Percentiles rank a stretch among this genome's conserved stretches.
Conservation (phyloP, 305 asterid genomes). For the Fraxinus paxiana region DNA sequence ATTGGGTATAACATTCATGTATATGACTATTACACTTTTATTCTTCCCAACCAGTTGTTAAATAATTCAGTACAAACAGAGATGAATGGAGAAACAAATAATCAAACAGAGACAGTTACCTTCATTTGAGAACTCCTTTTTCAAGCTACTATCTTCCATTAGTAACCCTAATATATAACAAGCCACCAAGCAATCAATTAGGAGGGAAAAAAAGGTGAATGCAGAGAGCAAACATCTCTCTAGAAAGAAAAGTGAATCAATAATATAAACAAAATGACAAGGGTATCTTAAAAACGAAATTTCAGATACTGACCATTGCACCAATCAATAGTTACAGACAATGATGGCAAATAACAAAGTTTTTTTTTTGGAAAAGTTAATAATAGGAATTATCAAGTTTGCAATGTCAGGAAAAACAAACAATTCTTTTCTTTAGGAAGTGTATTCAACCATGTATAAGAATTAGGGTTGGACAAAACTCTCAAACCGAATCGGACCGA, state of each 20-base stretch:
- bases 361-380: background rate
- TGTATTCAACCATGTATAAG: background rate
- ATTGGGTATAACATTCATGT: background rate
- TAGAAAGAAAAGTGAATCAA: background rate
- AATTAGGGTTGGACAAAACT: background rate
- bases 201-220: background rate
- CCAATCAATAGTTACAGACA: background rate
- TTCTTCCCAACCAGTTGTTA: background rate
- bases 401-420: background rate
- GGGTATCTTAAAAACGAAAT: background rate
- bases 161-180: slow-evolving; percentile 30
- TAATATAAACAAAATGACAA: background rate
- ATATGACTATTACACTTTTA: slow-evolving; percentile 5
- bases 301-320: background rate
- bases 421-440: background rate
- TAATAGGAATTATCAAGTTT: background rate
- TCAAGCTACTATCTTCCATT: slow-evolving; percentile 34
- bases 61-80: background rate
- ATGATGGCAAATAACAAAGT: background rate
- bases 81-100: background rate
- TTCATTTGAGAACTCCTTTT: slow-evolving; percentile 27
- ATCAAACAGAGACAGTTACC: slow-evolving; percentile 26
- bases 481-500: no score
- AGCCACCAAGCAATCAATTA: slow-evolving; percentile 13
- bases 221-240: background rate